Evolutionary conservation across 495 filamentous ascomycete genomes (phyloP).

Genomic region (Chaetomidium leptoderma): DNA sequence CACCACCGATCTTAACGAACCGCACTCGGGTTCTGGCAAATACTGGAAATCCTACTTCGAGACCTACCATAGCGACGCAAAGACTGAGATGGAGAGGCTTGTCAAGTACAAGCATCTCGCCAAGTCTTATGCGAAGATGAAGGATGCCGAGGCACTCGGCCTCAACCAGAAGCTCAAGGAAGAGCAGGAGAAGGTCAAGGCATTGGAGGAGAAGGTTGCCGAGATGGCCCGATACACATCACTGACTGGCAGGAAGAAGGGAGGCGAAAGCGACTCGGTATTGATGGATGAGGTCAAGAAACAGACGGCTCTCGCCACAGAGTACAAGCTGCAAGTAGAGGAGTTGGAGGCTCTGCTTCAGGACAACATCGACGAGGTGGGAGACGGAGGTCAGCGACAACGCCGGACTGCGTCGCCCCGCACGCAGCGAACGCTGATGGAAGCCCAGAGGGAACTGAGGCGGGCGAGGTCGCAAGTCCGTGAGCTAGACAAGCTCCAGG

Average conservation of each 20-base stretch:
- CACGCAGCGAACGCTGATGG: constrained; percentile 45
- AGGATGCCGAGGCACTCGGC: constrained; percentile 73
- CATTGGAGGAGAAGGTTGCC: constrained; percentile 55
- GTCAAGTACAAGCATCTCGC: constrained; percentile 76
- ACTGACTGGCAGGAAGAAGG: constrained; percentile 33
- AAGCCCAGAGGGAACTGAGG: constrained; percentile 45
- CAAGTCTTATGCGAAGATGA: constrained; percentile 84
- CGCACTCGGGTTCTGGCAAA: constrained; percentile 77
- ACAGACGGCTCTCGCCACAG: constrained; percentile 62
- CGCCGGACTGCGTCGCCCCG: constrained; percentile 38
- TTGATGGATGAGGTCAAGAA: constrained; percentile 56
- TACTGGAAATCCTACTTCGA: constrained; percentile 95
- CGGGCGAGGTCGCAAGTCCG: constrained; percentile 47
- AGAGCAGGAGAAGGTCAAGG: constrained; percentile 50
- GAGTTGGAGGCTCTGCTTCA: constrained; percentile 53
- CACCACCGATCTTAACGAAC: constrained; percentile 73
- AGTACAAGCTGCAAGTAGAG: constrained; percentile 64
- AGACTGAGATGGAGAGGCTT: constrained; percentile 70
- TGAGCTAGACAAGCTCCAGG: constrained; percentile 45
- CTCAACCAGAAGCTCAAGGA: constrained; percentile 67
- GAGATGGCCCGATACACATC: constrained; percentile 56
- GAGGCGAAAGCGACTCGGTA: constrained; percentile 45
- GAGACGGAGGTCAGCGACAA: constrained; percentile 28
- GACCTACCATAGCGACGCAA: constrained; percentile 73
- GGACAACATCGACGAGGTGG: constrained; percentile 37